phyloP scores from a whole-genome alignment of 805 yeast species.

The Diddensiella santjacobensis region DNA sequence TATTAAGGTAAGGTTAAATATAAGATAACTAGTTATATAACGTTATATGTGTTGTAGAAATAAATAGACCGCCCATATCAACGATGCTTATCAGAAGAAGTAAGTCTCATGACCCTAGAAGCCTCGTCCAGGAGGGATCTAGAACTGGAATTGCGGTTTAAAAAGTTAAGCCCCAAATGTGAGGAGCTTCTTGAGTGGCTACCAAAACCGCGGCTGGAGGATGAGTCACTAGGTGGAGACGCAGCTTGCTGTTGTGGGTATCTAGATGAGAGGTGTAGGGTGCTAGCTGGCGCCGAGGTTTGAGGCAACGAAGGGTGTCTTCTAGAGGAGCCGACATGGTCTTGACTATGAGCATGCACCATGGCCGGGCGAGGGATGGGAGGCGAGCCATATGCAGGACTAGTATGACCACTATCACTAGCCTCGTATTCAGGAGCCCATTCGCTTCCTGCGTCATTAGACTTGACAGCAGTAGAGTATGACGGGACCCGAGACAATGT shows the following conservation, averaged over 20 bases:
- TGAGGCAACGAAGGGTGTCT: not conserved
- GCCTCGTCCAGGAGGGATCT: conserved; percentile 23
- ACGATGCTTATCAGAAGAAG: conserved; percentile 9
- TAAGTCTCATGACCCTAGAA: conserved; percentile 17
- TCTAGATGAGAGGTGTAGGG: not conserved
- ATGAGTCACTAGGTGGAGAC: not conserved
- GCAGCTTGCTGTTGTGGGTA: conserved; percentile 1
- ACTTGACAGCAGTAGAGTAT: conserved; percentile 70
- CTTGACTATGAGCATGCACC: conserved; percentile 13
- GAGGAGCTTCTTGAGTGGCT: conserved; percentile 14
- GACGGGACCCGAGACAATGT: conserved; percentile 74
- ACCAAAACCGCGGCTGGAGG: not conserved
- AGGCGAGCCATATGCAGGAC: conserved; percentile 23
- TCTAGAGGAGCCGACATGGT: not conserved
- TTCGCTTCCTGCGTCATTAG: conserved; percentile 44
- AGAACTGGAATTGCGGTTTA: conserved; percentile 18
- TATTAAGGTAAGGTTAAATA: not conserved
- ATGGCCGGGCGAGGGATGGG: not conserved
- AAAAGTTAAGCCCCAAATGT: conserved; percentile 9
- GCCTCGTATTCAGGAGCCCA: conserved; percentile 60
- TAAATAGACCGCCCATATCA: not conserved
- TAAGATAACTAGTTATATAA: not conserved
- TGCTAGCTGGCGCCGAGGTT: not conserved
- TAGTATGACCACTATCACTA: conserved; percentile 1
- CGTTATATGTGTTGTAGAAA: not conserved